Conservation (phyloP, 805 yeast genomes). For the Nakazawaea wyomingensis region DNA sequence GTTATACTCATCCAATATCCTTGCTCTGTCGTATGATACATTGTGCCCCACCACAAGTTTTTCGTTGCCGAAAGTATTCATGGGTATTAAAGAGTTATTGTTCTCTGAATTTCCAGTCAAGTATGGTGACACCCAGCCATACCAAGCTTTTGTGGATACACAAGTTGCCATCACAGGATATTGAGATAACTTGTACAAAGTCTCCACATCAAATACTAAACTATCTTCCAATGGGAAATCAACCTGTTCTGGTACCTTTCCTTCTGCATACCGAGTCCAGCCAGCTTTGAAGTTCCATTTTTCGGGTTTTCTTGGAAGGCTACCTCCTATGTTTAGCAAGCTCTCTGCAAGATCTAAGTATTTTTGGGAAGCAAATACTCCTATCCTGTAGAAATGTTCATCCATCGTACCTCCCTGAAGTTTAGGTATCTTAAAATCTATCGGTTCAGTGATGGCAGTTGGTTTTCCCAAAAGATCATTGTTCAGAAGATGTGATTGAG, state of each 20-base stretch:
- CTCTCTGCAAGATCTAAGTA: conserved; percentile 47
- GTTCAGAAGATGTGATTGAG: conserved; percentile 51
- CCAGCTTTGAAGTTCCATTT: conserved; percentile 63
- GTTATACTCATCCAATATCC: conserved; percentile 78
- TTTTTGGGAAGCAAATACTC: conserved; percentile 51
- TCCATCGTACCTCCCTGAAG: conserved; percentile 71
- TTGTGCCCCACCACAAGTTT: conserved; percentile 85
- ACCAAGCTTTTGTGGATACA: conserved; percentile 76
- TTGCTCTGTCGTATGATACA: conserved; percentile 84
- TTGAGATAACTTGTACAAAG: conserved; percentile 64
- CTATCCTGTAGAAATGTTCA: conserved; percentile 80
- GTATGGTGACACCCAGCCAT: conserved; percentile 90
- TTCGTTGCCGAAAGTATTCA: conserved; percentile 44
- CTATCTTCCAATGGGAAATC: conserved; percentile 65
- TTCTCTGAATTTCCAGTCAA: conserved; percentile 48
- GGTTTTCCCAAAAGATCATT: conserved; percentile 74
- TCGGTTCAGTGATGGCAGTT: conserved; percentile 58
- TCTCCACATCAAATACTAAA: conserved; percentile 87
- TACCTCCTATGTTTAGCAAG: conserved; percentile 33
- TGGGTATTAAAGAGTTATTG: conserved; percentile 68
- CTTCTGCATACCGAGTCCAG: conserved; percentile 71
- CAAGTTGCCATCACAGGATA: conserved; percentile 84
- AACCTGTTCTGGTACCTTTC: conserved; percentile 50
- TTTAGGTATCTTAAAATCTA: conserved; percentile 56
- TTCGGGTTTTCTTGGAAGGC: conserved; percentile 36